Base-by-base conservation (phyloP, 257 asterid species). In the Nicotiana otophora region DNA sequence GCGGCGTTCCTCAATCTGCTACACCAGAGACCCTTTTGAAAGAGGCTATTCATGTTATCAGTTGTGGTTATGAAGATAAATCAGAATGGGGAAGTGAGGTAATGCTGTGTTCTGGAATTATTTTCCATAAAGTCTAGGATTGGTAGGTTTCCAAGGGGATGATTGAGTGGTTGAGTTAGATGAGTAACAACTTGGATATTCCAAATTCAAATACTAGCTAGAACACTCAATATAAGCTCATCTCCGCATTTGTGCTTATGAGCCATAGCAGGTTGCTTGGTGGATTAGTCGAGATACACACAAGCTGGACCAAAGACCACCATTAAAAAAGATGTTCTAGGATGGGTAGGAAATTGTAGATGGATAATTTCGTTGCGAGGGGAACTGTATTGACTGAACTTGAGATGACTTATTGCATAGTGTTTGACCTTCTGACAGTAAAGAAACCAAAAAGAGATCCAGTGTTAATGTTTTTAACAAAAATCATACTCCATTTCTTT, bases 21-120 rank as follows among this genome's bases (percentile, higher is more conserved):
- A 92, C 92, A 4, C 97, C 99, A 17, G 99, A 94, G 80, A 94
- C 90, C 75, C 99, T 94, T 85, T 90, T 94, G 64, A 95, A 95
- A 91, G 99, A 95, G 89, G 99, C 99, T 86, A 95, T 94, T 88
- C 99, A 95, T 87, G 99, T 95, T 65, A 95, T 95, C 82, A 95
- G 99, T 86, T 95, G 99, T 91, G 99, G 99, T n/a, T 95, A 92
- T n/a, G 99, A 95, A 87, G 99, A 95, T 82, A 95, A 95, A 89
- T n/a, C 98, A 78, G 99, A 95, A 83, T 95, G 99, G 99, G 99
- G 99, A 85, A 86, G 86, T 81, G 99, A 95, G 97, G 98, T 95
- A 75, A 85, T 63, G 78, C 26, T 74, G 26, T 81, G 66, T 78
- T 75, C 2, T 61, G 42, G 20, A 30, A 31, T 53, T 4, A 14